A percentile compares a stretch with the other conserved stretches of the same genome.
phyloP scores from a whole-genome alignment of 495 filamentous ascomycete genomes.

The Penicillium herquei region DNA sequence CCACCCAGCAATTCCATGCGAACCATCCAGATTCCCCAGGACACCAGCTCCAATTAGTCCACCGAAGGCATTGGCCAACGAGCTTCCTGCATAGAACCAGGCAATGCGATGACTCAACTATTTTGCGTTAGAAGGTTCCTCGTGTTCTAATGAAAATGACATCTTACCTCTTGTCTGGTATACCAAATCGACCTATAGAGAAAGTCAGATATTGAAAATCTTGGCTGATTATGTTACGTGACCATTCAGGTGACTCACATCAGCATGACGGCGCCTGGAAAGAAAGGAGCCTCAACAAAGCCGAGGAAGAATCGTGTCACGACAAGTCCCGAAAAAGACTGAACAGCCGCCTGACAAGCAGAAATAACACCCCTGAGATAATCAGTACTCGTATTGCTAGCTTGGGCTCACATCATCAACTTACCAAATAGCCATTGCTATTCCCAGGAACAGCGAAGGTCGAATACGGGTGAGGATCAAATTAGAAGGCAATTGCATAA shows the following conservation, averaged over 20 bases:
- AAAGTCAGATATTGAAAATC: not conserved
- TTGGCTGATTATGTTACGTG: not conserved
- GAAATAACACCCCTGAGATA: constrained; percentile 58
- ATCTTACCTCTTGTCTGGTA: constrained; percentile 47
- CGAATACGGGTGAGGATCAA: constrained; percentile 51
- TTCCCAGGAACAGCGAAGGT: constrained; percentile 30
- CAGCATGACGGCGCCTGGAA: constrained; percentile 42
- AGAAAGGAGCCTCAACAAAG: constrained; percentile 55
- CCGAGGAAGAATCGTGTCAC: constrained; percentile 69
- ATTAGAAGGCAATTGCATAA: constrained; percentile 61
- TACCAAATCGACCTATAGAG: constrained; percentile 45
- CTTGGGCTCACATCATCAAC: constrained; percentile 7
- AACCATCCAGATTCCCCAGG: constrained; percentile 29
- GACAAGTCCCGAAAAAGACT: constrained; percentile 57
- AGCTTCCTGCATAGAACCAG: constrained; percentile 61
- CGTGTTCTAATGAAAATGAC: not conserved
- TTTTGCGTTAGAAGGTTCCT: not conserved
- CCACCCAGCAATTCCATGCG: constrained; percentile 59
- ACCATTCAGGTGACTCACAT: constrained; percentile 24
- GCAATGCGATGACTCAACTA: constrained; percentile 45
- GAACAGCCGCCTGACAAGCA: constrained; percentile 55
- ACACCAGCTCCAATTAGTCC: constrained; percentile 60
- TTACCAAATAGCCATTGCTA: constrained; percentile 31
- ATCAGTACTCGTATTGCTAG: not conserved
- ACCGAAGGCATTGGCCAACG: constrained; percentile 63